Conservation (phyloP, 2,329 filamentous ascomycete genomes). For the Colletotrichum neosansevieriae region DNA sequence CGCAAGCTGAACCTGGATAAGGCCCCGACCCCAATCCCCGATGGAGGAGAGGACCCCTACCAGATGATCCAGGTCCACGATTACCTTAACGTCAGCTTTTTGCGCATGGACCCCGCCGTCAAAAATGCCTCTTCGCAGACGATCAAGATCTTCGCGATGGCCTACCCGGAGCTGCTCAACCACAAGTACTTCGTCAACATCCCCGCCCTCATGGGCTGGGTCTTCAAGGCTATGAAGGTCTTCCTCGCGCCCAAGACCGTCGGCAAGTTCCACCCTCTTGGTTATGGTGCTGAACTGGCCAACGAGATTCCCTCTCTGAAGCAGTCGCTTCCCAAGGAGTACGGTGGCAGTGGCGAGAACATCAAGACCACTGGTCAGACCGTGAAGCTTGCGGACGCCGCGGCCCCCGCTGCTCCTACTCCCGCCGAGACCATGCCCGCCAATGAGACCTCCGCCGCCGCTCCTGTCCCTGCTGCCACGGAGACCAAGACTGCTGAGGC, state of each 20-base stretch:
- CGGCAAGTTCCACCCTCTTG: conserved; percentile 84
- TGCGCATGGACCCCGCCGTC: conserved; percentile 82
- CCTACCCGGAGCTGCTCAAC: conserved; percentile 86
- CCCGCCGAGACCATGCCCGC: conserved; percentile 30
- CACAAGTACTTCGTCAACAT: conserved; percentile 98
- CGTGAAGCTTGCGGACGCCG: conserved; percentile 46
- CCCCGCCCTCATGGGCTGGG: conserved; percentile 89
- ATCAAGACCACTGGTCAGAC: conserved; percentile 52
- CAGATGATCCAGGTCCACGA: conserved; percentile 95
- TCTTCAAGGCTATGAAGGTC: conserved; percentile 80
- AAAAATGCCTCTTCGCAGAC: conserved; percentile 74
- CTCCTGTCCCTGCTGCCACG: conserved; percentile 38
- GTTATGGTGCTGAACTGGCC: conserved; percentile 77
- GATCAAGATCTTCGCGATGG: conserved; percentile 82
- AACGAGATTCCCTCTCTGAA: conserved; percentile 70
- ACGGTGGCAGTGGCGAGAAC: conserved; percentile 77
- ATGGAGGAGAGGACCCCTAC: conserved; percentile 83
- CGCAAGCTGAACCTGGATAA: conserved; percentile 77
- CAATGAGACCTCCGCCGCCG: background rate
- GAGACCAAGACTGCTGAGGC: conserved; percentile 40
- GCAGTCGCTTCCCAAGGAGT: conserved; percentile 76
- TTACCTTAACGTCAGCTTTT: conserved; percentile 88
- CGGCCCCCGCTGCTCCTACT: conserved; percentile 27
- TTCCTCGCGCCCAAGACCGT: conserved; percentile 80
- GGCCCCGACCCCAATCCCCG: conserved; percentile 78